Evolutionary conservation across 1,139 yeast species (phyloP).

Genomic region (Yamadazyma buinensis): DNA sequence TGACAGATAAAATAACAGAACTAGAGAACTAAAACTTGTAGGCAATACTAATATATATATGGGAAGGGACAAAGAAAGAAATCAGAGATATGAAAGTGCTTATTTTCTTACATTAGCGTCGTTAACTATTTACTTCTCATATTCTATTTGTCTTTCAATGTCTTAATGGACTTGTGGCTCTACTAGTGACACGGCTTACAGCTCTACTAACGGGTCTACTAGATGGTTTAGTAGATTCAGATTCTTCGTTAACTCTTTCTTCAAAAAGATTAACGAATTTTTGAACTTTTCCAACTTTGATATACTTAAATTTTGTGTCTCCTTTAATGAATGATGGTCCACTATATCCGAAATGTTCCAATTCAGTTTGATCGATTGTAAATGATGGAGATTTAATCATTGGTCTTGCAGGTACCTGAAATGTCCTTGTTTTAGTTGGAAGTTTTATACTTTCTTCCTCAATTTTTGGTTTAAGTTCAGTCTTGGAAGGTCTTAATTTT

Average conservation of each 20-base stretch:
- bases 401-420: constrained; percentile 8
- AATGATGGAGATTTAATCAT: constrained; percentile 12
- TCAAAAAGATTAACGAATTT: constrained; percentile 46
- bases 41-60: too few species aligned
- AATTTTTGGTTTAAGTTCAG: constrained; percentile 7
- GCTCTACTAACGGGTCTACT: constrained; percentile 7
- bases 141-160: background rate
- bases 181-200: constrained; percentile 4
- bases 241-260: constrained; percentile 27
- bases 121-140: constrained; percentile 1
- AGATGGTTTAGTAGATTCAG: constrained; percentile 6
- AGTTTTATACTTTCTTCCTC: constrained; percentile 5
- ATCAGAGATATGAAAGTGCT: background rate
- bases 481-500: constrained; percentile 11
- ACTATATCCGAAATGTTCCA: constrained; percentile 21
- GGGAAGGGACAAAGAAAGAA: too few species aligned
- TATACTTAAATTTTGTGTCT: constrained; percentile 44
- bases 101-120: constrained; percentile 4
- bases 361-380: constrained; percentile 13
- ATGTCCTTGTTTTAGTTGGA: constrained; percentile 11
- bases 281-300: constrained; percentile 48
- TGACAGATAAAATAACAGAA: constrained; percentile 34
- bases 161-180: constrained; percentile 6
- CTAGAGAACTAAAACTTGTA: background rate
- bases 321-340: constrained; percentile 39